Evolutionary conservation across 176 grass and related monocot species (phyloP).

Genomic region (Juncus effusus): DNA sequence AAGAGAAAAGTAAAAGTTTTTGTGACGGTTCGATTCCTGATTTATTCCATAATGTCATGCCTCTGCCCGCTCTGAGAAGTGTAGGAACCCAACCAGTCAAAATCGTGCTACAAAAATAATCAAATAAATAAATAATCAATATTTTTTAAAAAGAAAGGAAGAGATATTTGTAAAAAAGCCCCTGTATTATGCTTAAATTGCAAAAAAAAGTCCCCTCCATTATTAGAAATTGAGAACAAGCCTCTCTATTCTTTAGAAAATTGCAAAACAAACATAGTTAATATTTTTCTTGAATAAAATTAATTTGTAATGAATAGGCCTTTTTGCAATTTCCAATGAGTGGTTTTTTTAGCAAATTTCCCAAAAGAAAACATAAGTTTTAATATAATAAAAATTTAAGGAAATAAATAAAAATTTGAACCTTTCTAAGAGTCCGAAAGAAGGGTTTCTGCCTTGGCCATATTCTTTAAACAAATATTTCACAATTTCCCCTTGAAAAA

Average conservation of each 20-base stretch:
- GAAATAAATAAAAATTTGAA: slow-evolving; percentile 36
- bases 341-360: background rate
- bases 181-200: no score
- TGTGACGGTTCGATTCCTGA: slow-evolving; percentile 49
- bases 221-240: no score
- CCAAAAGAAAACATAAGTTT: background rate
- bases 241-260: no score
- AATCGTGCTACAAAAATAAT: slow-evolving; percentile 50
- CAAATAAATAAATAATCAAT: background rate
- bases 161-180: no score
- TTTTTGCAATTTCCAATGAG: no score
- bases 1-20: slow-evolving; percentile 81
- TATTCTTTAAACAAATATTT: slow-evolving; percentile 76
- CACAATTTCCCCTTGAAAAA: slow-evolving; percentile 73
- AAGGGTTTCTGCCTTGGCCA: slow-evolving; percentile 66
- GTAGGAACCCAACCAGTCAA: slow-evolving; percentile 93
- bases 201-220: no score
- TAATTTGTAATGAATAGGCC: no score
- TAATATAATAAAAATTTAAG: background rate
- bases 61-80: slow-evolving; percentile 79
- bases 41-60: slow-evolving; percentile 82
- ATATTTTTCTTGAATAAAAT: no score
- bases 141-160: background rate
- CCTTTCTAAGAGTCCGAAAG: slow-evolving; percentile 91
- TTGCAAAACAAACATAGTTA: no score